Evolutionary conservation across 2,329 filamentous ascomycete genomes (phyloP).

Genomic region (Aspergillus fijiensis): DNA sequence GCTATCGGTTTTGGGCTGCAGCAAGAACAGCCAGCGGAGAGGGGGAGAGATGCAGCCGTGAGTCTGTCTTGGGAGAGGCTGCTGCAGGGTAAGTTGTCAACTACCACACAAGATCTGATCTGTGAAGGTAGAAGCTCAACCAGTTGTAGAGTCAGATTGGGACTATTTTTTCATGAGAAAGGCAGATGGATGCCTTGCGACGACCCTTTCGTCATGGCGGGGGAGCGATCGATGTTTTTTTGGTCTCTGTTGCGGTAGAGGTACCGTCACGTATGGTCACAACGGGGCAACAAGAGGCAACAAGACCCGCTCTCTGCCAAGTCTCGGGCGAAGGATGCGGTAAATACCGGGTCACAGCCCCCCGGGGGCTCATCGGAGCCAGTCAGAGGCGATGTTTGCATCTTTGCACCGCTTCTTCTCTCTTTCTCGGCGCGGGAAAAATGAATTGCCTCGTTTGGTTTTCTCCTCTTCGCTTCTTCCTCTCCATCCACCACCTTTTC

Average conservation of each 20-base stretch:
- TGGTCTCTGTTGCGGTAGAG: not conserved
- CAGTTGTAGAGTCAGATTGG: not conserved
- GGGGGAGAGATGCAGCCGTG: not conserved
- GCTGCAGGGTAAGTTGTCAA: not conserved
- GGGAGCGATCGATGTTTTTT: conserved; percentile 5
- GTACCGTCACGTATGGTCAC: conserved; percentile 11
- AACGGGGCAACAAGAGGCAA: not conserved
- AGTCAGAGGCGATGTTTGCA: conserved; percentile 7
- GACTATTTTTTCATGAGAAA: conserved; percentile 20
- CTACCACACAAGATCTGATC: not conserved
- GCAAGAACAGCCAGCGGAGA: not conserved
- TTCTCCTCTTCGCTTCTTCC: conserved; percentile 7
- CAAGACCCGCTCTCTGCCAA: not conserved
- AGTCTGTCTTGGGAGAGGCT: not conserved
- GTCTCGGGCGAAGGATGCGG: not conserved
- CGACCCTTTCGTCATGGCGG: conserved; percentile 28
- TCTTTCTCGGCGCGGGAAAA: conserved; percentile 1
- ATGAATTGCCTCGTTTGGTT: conserved; percentile 1
- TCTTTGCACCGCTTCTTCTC: not conserved
- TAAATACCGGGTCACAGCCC: conserved; percentile 6
- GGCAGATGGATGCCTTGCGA: conserved; percentile 22
- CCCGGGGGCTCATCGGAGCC: conserved; percentile 1
- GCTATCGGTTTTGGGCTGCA: not conserved
- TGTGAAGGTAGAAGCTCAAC: not conserved
- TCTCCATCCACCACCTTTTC: conserved; percentile 7